Conservation (phyloP, 495 filamentous ascomycete species). For the Glarea lozoyensis region DNA sequence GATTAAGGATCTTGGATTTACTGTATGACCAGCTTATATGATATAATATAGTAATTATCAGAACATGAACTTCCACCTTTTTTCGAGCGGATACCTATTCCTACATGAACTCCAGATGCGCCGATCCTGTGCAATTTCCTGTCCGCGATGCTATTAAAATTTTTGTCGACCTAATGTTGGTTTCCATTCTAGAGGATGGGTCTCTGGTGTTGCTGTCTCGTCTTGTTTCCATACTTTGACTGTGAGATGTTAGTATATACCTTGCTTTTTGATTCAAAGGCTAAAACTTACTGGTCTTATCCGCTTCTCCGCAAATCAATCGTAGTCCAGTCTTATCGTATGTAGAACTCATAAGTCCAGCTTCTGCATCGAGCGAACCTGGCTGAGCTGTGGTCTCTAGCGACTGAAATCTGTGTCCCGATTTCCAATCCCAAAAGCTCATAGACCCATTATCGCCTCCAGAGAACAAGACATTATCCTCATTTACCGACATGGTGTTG, state of each 20-base stretch:
- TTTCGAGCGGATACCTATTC: neutral
- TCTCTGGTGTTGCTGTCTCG: constrained; percentile 80
- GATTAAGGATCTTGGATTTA: constrained; percentile 54
- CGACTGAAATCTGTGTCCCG: constrained; percentile 80
- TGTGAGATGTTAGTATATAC: constrained; percentile 26
- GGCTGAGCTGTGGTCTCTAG: constrained; percentile 89
- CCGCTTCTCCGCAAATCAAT: constrained; percentile 87
- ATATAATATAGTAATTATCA: too few relatives aligned
- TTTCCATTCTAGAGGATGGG: constrained; percentile 89
- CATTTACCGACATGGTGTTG: constrained; percentile 88
- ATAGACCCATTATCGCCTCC: constrained; percentile 92
- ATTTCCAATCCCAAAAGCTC: constrained; percentile 99
- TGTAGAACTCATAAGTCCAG: constrained; percentile 84
- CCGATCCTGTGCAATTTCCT: constrained; percentile 12
- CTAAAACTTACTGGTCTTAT: constrained; percentile 68
- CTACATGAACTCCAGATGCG: constrained; percentile 10
- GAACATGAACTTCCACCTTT: neutral
- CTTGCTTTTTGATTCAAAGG: neutral
- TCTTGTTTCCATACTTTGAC: constrained; percentile 96
- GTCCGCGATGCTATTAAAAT: constrained; percentile 23
- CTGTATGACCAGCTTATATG: constrained; percentile 3
- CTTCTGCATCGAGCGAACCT: constrained; percentile 86
- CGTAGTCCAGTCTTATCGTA: constrained; percentile 85
- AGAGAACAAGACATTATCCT: constrained; percentile 90
- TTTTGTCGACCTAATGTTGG: constrained; percentile 69